A percentile compares a stretch with the other conserved stretches of the same genome.
These are phyloP conservation scores for Parathielavia hyrcaniae DNA, from an alignment of 495 filamentous ascomycete genomes.

Conservation along the genomic window DNA sequence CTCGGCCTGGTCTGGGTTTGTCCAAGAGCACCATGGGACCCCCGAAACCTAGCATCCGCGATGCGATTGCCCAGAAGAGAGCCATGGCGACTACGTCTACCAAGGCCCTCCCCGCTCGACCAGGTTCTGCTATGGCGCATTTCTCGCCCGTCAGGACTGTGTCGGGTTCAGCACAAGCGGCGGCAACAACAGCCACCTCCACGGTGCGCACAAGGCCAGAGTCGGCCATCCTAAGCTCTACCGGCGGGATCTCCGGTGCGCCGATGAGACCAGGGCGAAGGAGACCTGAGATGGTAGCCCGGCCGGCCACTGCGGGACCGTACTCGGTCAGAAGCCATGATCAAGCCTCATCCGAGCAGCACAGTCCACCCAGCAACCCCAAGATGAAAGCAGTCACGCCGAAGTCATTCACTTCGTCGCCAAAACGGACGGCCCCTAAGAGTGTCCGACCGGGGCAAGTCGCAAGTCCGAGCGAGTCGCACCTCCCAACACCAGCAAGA, in stretches of 20 bases:
- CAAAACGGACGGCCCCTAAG: conserved; percentile 42
- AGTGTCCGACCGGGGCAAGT: conserved; percentile 36
- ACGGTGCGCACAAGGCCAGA: conserved; percentile 41
- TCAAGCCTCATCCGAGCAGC: conserved; percentile 36
- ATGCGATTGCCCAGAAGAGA: conserved; percentile 75
- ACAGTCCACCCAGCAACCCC: conserved; percentile 35
- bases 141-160: conserved; percentile 53
- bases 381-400: conserved; percentile 38
- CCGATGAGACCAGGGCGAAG: conserved; percentile 49
- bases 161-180: conserved; percentile 38
- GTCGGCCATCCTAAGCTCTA: conserved; percentile 31
- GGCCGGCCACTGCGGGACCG: conserved; percentile 52
- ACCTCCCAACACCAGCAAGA: conserved; percentile 35
- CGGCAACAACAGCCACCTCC: conserved; percentile 37
- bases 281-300: conserved; percentile 44
- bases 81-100: conserved; percentile 40
- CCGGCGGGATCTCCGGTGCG: conserved; percentile 50
- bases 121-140: conserved; percentile 66
- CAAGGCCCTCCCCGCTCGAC: conserved; percentile 58
- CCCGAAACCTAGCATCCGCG: conserved; percentile 57
- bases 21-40: conserved; percentile 52
- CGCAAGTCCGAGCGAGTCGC: conserved; percentile 42
- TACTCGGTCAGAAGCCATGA: conserved; percentile 51
- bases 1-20: conserved; percentile 48
- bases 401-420: conserved; percentile 37